Evolutionary conservation across 2,329 filamentous ascomycete species (phyloP), one percentile per base, ranked within the genome.

Genomic region (Pyrenochaeta sp.): DNA sequence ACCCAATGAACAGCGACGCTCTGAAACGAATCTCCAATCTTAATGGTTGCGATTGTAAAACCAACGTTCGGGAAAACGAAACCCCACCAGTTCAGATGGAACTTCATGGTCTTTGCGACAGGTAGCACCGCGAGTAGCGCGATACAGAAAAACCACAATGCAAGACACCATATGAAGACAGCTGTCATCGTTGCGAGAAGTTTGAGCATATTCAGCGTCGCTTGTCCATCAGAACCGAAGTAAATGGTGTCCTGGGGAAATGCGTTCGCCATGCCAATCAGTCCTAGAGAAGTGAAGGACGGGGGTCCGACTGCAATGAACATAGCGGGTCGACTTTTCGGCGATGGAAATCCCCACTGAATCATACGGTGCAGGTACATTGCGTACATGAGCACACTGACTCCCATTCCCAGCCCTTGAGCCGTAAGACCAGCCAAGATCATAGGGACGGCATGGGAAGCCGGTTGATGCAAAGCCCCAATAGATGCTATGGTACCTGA

Each of bases 51-150:
- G 15, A 77, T 46, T 19, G 71, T 66, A 44, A 77, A 77, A 7
- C 75, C 75, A 7, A 69, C 71, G 54, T 77, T 77, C 1, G 74
- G 75, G 43, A 77, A 78, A 1, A 77, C 68, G 67, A 85, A 81
- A 0, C 85, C 85, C 83, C 84, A 89, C 85, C 86, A 89, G 5
- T 45, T 52, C 1, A 88, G 77, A 80, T 51, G 64, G 85, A 86
- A 82, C 82, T 84, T 86, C n/a, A 65, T 65, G 15, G 58, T 40
- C 7, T 32, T 50, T 6, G 57, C 52, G 2, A 49, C 49, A 7
- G 37, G 27, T 1, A 75, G 51, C 42, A 54, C 54, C 6, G 65
- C 65, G 2, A 78, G 58, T 2, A 73, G 44, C 1, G 74, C 68
- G 19, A 80, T 71, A 19, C 49, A 56, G 64, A 85, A 84, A 70